Base-by-base conservation (phyloP, 139 green algal genomes). In the Micromonas pusilla region DNA sequence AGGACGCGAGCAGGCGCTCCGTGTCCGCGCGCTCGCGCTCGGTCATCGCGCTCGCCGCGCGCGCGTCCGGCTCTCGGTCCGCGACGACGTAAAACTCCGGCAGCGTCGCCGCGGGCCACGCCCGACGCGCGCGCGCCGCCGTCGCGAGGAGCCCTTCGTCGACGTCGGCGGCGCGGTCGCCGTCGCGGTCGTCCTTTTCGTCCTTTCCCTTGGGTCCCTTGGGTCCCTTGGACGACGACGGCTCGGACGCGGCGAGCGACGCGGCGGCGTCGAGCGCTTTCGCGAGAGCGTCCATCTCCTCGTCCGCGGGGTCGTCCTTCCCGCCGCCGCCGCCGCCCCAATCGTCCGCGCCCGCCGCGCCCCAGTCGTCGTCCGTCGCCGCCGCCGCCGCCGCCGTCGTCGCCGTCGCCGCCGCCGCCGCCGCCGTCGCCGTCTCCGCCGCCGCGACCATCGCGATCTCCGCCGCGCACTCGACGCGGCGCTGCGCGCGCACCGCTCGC, bases 31-130 rank as follows among this genome's bases (percentile, higher is more conserved):
- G n/a, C 1, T 63, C 37, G 23, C 21, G 3, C 26, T 23, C 31
- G 33, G 66, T 26, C 1, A 53, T 26, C 25, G 37, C 20, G 23
- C 25, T 62, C 37, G 37, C 33, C 20, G 25, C 19, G 2, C 34
- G 5, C 63, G 28, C 23, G 1, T 20, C 31, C n/a, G 68, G 68
- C 37, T 75, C 68, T 1, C 19, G 19, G 25, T 75, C 68, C 26
- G 68, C 37, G 38, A 60, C 23, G 37, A 75, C 4, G 37, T 38
- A 75, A 34, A 53, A 75, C 30, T 75, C 68, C 37, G 37, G 26
- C 21, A 75, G 36, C 21, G 19, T 13, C 16, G 52, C 19, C 5
- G 19, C 19, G 1, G 9, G n/a, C 37, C 23, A 30, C 5, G n/a
- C 68, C 34, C 9, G 4, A 26, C 53, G 53, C 9, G 45, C 9